Base-by-base conservation (phyloP, 164 flowering plant species). In the Piper longum region DNA sequence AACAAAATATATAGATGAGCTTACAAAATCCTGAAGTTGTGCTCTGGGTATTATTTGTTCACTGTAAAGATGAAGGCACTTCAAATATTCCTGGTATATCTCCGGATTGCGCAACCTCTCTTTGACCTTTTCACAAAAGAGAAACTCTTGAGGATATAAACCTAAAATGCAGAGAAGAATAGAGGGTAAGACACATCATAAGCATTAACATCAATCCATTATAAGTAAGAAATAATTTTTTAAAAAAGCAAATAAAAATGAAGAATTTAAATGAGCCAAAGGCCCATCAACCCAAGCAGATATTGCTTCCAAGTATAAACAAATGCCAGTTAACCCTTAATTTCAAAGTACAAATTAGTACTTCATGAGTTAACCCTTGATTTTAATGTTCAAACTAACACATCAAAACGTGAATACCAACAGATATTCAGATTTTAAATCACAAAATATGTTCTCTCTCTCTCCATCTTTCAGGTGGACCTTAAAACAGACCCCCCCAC, bases 11-110 rank as follows among this genome's bases (percentile, higher is more conserved):
- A 14, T 3, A 45, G 12, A 45, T 45, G 12, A 7, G 55, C 81
- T 59, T 83, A 93, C 99, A 97, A 90, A 72, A 62, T 72, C 66
- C 56, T 83, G 83, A 75, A 93, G 77, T 69, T 93, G 83, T 11
- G 80, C 14, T 69, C 87, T 73, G 41, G 84, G 75, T 64, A 90
- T 87, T 54, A 85, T 78, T 72, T 88, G 90, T 60, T 72, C 79
- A 75, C 80, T 79, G 65, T 78, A 88, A 26, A 88, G 78, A 70
- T 80, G 77, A 67, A 88, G 84, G 72, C 87, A 83, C 71, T 80
- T 81, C 77, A 88, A 76, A 67, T 84, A 86, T 62, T 82, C 84
- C 70, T 80, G 88, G 70, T 80, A 85, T 19, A 75, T 73, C 19
- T 77, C 88, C 57, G 79, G 57, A 71, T 69, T 76, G 48, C 63